A percentile compares a stretch with the other conserved stretches of the same genome.
phyloP scores from a whole-genome alignment of 306 rosid genomes.

The Rosa persica region DNA sequence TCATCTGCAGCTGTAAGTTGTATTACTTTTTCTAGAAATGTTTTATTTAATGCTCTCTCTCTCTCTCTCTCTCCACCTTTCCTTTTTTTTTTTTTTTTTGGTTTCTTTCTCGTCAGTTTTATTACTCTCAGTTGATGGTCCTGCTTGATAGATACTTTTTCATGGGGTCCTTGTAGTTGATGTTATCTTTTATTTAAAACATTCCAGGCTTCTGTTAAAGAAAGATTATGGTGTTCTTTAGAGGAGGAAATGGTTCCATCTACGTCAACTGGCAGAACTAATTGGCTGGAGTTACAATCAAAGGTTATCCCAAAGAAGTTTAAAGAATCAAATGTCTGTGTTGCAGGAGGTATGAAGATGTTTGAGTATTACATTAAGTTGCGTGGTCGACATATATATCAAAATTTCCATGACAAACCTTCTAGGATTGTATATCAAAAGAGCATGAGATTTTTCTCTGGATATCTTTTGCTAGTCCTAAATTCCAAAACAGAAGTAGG shows the following conservation, averaged over 20 bases:
- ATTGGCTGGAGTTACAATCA: slow-evolving; percentile 95
- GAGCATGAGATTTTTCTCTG: neutral
- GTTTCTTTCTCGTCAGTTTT: neutral
- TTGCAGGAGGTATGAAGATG: slow-evolving; percentile 81
- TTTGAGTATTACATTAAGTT: slow-evolving; percentile 26
- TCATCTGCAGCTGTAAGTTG: slow-evolving; percentile 84
- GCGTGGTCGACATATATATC: neutral
- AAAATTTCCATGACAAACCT: neutral
- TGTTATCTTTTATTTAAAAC: slow-evolving; percentile 29
- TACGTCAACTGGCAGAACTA: slow-evolving; percentile 57
- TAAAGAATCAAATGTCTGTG: slow-evolving; percentile 73
- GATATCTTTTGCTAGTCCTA: neutral
- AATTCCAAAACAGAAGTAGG: neutral
- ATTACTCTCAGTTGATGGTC: neutral
- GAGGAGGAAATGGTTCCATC: slow-evolving; percentile 93
- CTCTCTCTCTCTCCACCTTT: neutral
- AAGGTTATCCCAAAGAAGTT: slow-evolving; percentile 52
- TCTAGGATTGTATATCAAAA: neutral
- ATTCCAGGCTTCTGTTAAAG: slow-evolving; percentile 72
- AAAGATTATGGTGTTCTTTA: slow-evolving; percentile 76
- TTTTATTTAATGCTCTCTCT: neutral
- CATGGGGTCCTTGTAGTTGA: slow-evolving; percentile 6
- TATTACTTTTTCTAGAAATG: slow-evolving; percentile 5
- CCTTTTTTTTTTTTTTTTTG: neutral
- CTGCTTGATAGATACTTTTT: neutral